Percentiles rank a stretch among this genome's conserved stretches.
These are phyloP conservation scores for Neurospora sp. DNA, from an alignment of 495 filamentous ascomycete species.

Conservation along the genomic window DNA sequence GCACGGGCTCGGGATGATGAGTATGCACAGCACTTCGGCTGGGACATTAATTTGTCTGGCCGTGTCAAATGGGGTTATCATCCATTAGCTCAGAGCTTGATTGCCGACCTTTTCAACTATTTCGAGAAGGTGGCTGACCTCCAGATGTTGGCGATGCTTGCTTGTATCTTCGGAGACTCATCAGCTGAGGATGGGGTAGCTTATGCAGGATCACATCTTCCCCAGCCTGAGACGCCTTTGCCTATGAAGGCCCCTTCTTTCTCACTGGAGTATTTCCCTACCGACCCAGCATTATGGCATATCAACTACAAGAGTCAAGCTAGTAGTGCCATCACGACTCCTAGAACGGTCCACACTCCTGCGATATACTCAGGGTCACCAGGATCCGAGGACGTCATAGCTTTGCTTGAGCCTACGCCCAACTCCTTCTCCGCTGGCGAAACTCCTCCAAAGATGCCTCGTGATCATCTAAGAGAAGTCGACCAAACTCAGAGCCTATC, in stretches of 20 bases:
- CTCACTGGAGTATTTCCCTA: slow-evolving; percentile 59
- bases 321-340: slow-evolving; percentile 44
- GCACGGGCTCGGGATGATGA: slow-evolving; percentile 38
- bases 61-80: slow-evolving; percentile 79
- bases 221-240: slow-evolving; percentile 45
- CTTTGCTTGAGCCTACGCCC: slow-evolving; percentile 38
- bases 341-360: slow-evolving; percentile 47
- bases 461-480: slow-evolving; percentile 23
- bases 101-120: slow-evolving; percentile 59
- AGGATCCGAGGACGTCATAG: slow-evolving; percentile 44
- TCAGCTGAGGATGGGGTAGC: slow-evolving; percentile 37
- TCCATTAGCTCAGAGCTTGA: slow-evolving; percentile 68
- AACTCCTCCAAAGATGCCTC: slow-evolving; percentile 49
- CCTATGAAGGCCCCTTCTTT: slow-evolving; percentile 56
- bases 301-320: slow-evolving; percentile 34
- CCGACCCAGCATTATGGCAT: slow-evolving; percentile 47
- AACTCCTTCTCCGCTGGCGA: slow-evolving; percentile 50
- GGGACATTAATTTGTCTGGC: slow-evolving; percentile 34
- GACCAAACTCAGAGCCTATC: slow-evolving; percentile 51
- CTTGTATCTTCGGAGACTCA: slow-evolving; percentile 73
- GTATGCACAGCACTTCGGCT: slow-evolving; percentile 4
- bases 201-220: slow-evolving; percentile 34
- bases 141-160: slow-evolving; percentile 93
- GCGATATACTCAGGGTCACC: slow-evolving; percentile 49
- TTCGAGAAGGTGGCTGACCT: slow-evolving; percentile 73